Conservation (phyloP, 1,284 basidiomycete species). For the Lentinula novae-zelandiae region DNA sequence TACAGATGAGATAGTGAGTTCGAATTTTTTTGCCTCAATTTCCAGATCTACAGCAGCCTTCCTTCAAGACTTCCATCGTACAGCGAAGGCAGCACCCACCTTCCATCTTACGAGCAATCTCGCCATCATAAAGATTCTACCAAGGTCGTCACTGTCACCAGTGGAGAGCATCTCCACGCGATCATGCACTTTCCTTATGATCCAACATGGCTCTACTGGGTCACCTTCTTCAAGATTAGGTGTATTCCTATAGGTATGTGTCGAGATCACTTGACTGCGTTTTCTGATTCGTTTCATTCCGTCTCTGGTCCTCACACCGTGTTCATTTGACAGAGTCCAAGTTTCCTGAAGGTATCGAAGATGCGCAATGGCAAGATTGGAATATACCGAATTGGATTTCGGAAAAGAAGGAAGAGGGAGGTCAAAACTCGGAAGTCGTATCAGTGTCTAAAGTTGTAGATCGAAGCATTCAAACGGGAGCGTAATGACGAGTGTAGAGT, state of each 20-base stretch:
- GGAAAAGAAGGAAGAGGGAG: neutral
- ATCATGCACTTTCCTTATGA: neutral
- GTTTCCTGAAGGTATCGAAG: neutral
- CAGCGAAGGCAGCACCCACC: neutral
- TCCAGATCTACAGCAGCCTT: neutral
- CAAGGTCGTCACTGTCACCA: neutral
- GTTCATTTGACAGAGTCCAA: too few species aligned
- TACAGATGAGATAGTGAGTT: too few species aligned
- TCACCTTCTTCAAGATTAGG: neutral
- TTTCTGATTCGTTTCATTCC: too few species aligned
- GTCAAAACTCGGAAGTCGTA: neutral
- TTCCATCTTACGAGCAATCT: neutral
- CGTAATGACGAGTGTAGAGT: too few species aligned
- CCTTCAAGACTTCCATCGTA: neutral
- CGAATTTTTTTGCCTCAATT: neutral
- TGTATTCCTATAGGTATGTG: neutral
- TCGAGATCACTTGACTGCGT: neutral
- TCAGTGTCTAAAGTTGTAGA: neutral
- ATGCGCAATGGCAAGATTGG: neutral
- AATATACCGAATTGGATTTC: neutral
- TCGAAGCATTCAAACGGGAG: too few species aligned
- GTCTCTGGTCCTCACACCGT: too few species aligned
- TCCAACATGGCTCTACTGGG: neutral
- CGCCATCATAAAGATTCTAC: neutral
- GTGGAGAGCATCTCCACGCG: neutral